Base-by-base conservation (phyloP, 345 rosid genomes). In the Pistacia vera region DNA sequence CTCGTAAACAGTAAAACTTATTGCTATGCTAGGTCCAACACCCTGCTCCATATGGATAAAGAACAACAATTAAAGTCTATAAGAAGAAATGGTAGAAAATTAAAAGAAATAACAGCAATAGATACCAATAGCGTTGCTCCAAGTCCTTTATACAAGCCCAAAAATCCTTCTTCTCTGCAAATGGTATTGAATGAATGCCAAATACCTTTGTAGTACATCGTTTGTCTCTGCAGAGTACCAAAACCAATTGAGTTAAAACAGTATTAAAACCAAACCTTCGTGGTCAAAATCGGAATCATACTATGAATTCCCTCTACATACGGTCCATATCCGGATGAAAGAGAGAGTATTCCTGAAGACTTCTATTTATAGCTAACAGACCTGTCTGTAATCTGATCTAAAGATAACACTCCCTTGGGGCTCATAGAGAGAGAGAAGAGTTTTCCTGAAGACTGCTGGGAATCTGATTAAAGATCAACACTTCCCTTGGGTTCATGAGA, bases 121-220 rank as follows among this genome's bases (percentile, higher is more conserved):
- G 66, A 30, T 88, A 92, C 99, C 97, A 97, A 82, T 67, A 94
- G 82, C 51, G 99, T 97, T 7, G 98, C 91, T 80, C 99, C 98
- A 82, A 97, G 94, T 72, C 99, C 99, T 85, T 92, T 94, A 83
- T 94, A 97, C 74, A 97, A 80, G 70, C 99, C 99, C 46, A 85
- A 77, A 73, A 91, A 30, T 30, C 99, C 97, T 79, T 94, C 98
- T 10, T 94, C 99, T 80, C 83, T 86, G 87, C 86, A 83, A 71
- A 97, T 97, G 76, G 94, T 97, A 44, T 71, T 77, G 22, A 94
- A 85, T 59, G 98, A 86, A 83, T 97, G 97, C 65, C 76, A 70
- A 78, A 97, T 86, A 38, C 99, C 99, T 82, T 88, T 85, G 74
- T 97, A 97, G 82, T 97, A 97, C 51, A 88, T 84, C 36, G 86